phyloP scores from a whole-genome alignment of 1,139 yeast species.

The Yamadazyma diospyri region DNA sequence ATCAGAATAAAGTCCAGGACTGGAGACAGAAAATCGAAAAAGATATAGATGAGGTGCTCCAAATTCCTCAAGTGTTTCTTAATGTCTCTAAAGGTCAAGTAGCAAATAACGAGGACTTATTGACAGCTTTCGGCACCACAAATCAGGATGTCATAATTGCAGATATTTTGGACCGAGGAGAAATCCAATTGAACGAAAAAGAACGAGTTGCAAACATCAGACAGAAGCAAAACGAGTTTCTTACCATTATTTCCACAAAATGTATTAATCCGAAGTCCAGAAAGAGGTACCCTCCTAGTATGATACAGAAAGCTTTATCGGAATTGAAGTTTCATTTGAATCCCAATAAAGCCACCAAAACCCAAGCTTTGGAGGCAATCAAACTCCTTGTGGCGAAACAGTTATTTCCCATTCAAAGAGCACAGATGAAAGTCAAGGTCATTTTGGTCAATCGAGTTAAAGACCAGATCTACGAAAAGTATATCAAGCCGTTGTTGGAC shows the following conservation, averaged over 20 bases:
- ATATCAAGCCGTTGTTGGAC: constrained; percentile 49
- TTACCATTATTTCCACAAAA: constrained; percentile 81
- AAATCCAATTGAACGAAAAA: constrained; percentile 89
- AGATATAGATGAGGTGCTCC: constrained; percentile 92
- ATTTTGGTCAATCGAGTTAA: constrained; percentile 50
- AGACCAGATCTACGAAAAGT: constrained; percentile 42
- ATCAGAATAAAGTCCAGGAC: constrained; percentile 95
- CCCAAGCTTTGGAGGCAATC: constrained; percentile 91
- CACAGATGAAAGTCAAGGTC: constrained; percentile 83
- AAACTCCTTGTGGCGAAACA: constrained; percentile 72
- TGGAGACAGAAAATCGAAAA: constrained; percentile 88
- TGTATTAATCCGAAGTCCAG: constrained; percentile 88
- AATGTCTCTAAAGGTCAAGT: constrained; percentile 95
- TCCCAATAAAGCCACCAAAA: constrained; percentile 76
- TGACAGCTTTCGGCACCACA: constrained; percentile 70
- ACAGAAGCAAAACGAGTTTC: constrained; percentile 78
- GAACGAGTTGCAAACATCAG: constrained; percentile 76
- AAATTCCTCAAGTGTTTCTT: constrained; percentile 89
- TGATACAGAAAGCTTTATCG: constrained; percentile 82
- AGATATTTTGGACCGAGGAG: constrained; percentile 86
- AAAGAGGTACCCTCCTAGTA: constrained; percentile 90
- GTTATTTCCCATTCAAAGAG: constrained; percentile 88
- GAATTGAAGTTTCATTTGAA: constrained; percentile 80
- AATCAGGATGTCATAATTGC: constrained; percentile 70
- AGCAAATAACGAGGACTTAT: constrained; percentile 83